Evolutionary conservation across 176 grass and related monocot species (phyloP), one percentile per base, ranked within the genome.

Genomic region (Eragrostis nindensis): DNA sequence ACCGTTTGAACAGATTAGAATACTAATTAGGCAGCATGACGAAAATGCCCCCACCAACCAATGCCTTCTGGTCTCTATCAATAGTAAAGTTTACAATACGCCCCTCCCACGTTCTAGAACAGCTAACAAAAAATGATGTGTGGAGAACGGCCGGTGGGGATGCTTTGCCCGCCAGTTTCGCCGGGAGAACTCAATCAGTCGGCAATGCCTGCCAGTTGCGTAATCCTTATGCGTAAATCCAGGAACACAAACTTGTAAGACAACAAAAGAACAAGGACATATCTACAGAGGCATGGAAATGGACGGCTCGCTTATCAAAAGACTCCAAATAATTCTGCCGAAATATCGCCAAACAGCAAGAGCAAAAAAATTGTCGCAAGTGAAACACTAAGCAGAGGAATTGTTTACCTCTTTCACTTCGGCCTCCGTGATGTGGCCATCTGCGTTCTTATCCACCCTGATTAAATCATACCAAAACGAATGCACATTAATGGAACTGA

Each of bases 371-470:
- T 17, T 27, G 57, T 8, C 18, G 36, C 50, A 30, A 62, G 12
- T 11, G 62, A 87, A 76, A 45, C 15, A 62, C 26, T 68, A 63
- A 68, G 21, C 53, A 48, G 25, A 29, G 32, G n/a, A 55, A 79
- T 79, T 68, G 47, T 42, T 68, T 88, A 97, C 95, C 92, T 94
- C 92, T 86, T 92, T 98, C 76, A 98, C 92, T 68, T 98, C 95
- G 14, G 83, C 95, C 79, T 98, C 92, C 60, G 87, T 83, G 52
- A 98, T 93, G 57, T 93, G 92, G 60, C 95, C 95, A 42, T 98
- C 92, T 15, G 86, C 83, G 72, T 98, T 84, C 95, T 98, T 98
- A 80, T 98, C 92, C 48, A 98, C 90, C 92, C 95, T 98, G 83
- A 59, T 67, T 50, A 73, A 84, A 80, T 52, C 25, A 48, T n/a